Percentiles rank a stretch among this genome's conserved stretches.
phyloP scores from a whole-genome alignment of 2,329 filamentous ascomycete genomes.

The Beauveria asiatica region DNA sequence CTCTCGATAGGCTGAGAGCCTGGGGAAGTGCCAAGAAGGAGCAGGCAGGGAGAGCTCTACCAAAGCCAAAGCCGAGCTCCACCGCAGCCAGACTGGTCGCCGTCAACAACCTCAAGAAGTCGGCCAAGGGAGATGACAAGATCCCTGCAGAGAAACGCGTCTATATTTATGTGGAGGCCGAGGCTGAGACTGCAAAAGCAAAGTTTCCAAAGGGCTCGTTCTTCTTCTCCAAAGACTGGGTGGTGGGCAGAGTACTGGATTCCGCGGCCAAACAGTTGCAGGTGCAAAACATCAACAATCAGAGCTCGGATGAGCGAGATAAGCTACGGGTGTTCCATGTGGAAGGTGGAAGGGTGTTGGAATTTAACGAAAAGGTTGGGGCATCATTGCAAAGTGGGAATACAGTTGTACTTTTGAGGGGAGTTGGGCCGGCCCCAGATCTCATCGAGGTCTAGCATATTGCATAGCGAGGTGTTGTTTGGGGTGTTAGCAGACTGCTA shows the following conservation, averaged over 20 bases:
- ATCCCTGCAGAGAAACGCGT: constrained; percentile 75
- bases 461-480: constrained; percentile 4
- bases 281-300: constrained; percentile 77
- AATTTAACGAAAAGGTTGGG: constrained; percentile 82
- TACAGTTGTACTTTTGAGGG: constrained; percentile 79
- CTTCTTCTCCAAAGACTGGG: constrained; percentile 79
- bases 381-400: constrained; percentile 68
- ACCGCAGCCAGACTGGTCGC: constrained; percentile 58
- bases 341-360: constrained; percentile 76
- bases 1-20: constrained; percentile 66
- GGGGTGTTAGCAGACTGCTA: not conserved
- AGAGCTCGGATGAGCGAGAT: constrained; percentile 65
- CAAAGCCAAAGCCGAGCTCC: constrained; percentile 54
- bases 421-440: constrained; percentile 71
- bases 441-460: constrained; percentile 48
- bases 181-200: constrained; percentile 72
- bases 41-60: constrained; percentile 47
- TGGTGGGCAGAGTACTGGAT: constrained; percentile 75
- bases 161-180: constrained; percentile 85
- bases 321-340: constrained; percentile 87
- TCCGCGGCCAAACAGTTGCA: constrained; percentile 68
- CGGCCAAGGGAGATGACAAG: constrained; percentile 83
- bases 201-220: constrained; percentile 78
- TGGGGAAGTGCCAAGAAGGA: constrained; percentile 74
- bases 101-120: constrained; percentile 72